phyloP scores from a whole-genome alignment of 495 filamentous ascomycete species.

The Aspergillus incahuasiensis region DNA sequence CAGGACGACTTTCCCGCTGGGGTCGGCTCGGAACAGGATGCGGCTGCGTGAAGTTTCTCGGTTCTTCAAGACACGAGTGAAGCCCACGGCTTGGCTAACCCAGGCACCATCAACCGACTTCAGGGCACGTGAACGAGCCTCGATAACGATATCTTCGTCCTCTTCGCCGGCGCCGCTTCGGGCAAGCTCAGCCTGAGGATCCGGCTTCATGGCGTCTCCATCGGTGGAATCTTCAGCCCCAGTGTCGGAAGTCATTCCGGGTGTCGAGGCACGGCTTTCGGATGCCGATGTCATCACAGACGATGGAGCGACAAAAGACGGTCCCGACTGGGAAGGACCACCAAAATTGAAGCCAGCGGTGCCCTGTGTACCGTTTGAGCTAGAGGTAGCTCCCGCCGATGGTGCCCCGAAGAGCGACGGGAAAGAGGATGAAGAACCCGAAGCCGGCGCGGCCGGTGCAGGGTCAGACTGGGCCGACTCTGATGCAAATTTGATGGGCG shows the following conservation, averaged over 20 bases:
- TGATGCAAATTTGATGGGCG: conserved; percentile 11
- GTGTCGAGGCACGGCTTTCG: conserved; percentile 24
- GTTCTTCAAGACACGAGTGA: conserved; percentile 62
- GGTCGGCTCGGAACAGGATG: conserved; percentile 63
- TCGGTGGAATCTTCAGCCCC: conserved; percentile 54
- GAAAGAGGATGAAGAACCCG: conserved; percentile 33
- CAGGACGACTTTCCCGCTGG: conserved; percentile 62
- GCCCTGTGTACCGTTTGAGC: conserved; percentile 15
- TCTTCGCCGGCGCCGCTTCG: conserved; percentile 64
- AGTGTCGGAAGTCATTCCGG: conserved; percentile 55
- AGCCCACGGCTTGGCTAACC: conserved; percentile 59
- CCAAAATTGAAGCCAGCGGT: conserved; percentile 38
- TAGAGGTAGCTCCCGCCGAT: conserved; percentile 27
- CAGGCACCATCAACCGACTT: conserved; percentile 46
- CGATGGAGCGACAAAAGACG: conserved; percentile 33
- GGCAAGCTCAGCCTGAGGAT: conserved; percentile 55
- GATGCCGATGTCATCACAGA: conserved; percentile 32
- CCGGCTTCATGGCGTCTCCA: conserved; percentile 50
- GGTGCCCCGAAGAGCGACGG: conserved; percentile 40
- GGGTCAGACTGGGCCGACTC: conserved; percentile 22
- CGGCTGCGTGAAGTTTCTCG: conserved; percentile 57
- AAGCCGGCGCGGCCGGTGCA: conserved; percentile 27
- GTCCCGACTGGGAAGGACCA: conserved; percentile 28
- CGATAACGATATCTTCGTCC: conserved; percentile 59
- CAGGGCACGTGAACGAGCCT: conserved; percentile 59